Conservation (phyloP, 2,329 filamentous ascomycete genomes). For the Colletotrichum caudatum region DNA sequence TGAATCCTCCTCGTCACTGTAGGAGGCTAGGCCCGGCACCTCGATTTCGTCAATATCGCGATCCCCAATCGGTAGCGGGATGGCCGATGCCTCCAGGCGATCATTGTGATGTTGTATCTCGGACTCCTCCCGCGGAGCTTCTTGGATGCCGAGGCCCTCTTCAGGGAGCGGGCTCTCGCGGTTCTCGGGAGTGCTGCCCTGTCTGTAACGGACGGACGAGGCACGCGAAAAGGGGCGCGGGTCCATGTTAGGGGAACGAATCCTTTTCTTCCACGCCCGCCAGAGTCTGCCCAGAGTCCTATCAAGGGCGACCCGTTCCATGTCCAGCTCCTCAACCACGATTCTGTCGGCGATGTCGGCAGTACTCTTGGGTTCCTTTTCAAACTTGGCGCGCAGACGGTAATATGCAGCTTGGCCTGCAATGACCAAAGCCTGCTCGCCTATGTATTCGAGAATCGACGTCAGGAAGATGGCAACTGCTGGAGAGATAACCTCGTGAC, state of each 20-base stretch:
- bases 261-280: slow-evolving; percentile 94
- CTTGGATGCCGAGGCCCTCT: slow-evolving; percentile 42
- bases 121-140: slow-evolving; percentile 34
- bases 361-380: slow-evolving; percentile 67
- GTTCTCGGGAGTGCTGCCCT: slow-evolving; percentile 54
- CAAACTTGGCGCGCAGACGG: slow-evolving; percentile 69
- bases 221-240: slow-evolving; percentile 64
- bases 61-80: slow-evolving; percentile 76
- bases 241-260: slow-evolving; percentile 68
- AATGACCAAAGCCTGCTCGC: slow-evolving; percentile 89
- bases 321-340: slow-evolving; percentile 89
- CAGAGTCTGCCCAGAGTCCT: slow-evolving; percentile 89
- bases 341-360: slow-evolving; percentile 72
- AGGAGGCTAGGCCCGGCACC: slow-evolving; percentile 74
- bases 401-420: slow-evolving; percentile 86
- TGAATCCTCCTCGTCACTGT: slow-evolving; percentile 72
- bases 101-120: slow-evolving; percentile 50
- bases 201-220: slow-evolving; percentile 54
- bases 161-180: slow-evolving; percentile 53
- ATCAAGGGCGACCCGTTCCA: slow-evolving; percentile 93
- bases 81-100: slow-evolving; percentile 63
- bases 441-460: slow-evolving; percentile 92
- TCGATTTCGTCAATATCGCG: slow-evolving; percentile 85
- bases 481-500: slow-evolving; percentile 82
- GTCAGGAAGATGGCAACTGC: slow-evolving; percentile 96